These are phyloP conservation scores for Citrullus colocynthis DNA, from an alignment of 306 rosid species.

Conservation along the genomic window DNA sequence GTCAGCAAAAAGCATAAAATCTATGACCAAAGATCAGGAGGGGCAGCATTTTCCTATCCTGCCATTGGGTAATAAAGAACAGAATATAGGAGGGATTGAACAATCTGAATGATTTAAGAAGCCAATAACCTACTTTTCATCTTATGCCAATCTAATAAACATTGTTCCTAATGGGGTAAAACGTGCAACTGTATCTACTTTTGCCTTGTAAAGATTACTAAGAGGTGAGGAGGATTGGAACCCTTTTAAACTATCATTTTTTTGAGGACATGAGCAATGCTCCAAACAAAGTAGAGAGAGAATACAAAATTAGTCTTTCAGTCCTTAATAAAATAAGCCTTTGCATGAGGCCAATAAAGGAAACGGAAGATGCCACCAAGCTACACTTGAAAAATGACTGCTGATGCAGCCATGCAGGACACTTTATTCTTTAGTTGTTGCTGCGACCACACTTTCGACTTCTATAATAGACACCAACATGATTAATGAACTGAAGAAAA, in stretches of 20 bases:
- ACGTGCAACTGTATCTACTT: neutral
- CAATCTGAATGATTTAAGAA: neutral
- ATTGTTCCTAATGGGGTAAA: neutral
- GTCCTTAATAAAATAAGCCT: neutral
- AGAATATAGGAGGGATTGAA: neutral
- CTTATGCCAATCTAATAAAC: neutral
- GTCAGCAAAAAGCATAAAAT: slow-evolving; percentile 13
- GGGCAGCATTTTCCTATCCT: neutral
- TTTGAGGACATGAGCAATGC: neutral
- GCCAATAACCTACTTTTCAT: neutral
- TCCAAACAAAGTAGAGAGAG: neutral
- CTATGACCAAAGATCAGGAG: slow-evolving; percentile 66
- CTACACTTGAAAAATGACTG: neutral
- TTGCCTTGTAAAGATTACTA: neutral
- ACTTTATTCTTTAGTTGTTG: neutral
- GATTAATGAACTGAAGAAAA: neutral
- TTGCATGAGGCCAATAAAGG: neutral
- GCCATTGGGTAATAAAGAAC: neutral
- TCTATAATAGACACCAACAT: neutral
- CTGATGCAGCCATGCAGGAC: neutral
- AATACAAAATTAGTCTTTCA: neutral
- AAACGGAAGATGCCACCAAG: neutral
- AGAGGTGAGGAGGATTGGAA: neutral
- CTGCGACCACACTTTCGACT: neutral
- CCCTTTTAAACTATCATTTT: neutral